Evolutionary conservation across 495 filamentous ascomycete genomes (phyloP), one percentile per base, ranked within the genome.

Genomic region (Schizothecium vesticola): DNA sequence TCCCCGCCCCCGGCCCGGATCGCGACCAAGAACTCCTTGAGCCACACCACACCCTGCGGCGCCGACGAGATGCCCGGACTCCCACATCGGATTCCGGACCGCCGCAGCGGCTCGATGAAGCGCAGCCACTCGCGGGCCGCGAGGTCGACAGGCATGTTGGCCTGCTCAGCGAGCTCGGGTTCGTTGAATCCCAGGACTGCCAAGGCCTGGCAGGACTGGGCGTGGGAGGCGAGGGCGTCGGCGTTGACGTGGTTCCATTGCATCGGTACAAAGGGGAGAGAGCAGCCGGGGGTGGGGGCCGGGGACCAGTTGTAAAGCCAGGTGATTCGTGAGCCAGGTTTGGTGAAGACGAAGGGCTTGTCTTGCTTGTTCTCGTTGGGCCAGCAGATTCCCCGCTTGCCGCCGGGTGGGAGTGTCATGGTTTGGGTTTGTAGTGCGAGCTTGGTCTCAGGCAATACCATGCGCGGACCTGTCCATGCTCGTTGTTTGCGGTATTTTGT

Each of bases 261-360:
- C 72, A 74, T 74, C 6, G 72, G 72, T 0, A 74, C 60, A 25
- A 74, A 74, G 28, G 68, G 70, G 1, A 74, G 65, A 3, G 65
- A 66, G 28, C 57, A 71, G 4, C 29, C n/a, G 10, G 72, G 72
- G 2, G 72, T 74, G 1, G 71, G 70, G 24, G 55, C 51, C 3
- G 72, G 72, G 13, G 72, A 74, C 72, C 72, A 74, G 70, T 74
- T 74, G 70, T 74, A 74, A 6, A 74, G 67, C 72, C 72, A 74
- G 2, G 61, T 29, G 43, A 74, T 56, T n/a, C 43, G 61, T 25
- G 72, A 72, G 29, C 70, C 70, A 33, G 70, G 72, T 22, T 72
- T 72, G 21, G 67, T 68, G 67, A 74, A 74, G 57, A 64, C 65
- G 23, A 72, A 68, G 33, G 70, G 36, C 5, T 57, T 63, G 62